A percentile compares a stretch with the other conserved stretches of the same genome.
Conservation (phyloP, 2,329 filamentous ascomycete species). For the Fusarium sp. region DNA sequence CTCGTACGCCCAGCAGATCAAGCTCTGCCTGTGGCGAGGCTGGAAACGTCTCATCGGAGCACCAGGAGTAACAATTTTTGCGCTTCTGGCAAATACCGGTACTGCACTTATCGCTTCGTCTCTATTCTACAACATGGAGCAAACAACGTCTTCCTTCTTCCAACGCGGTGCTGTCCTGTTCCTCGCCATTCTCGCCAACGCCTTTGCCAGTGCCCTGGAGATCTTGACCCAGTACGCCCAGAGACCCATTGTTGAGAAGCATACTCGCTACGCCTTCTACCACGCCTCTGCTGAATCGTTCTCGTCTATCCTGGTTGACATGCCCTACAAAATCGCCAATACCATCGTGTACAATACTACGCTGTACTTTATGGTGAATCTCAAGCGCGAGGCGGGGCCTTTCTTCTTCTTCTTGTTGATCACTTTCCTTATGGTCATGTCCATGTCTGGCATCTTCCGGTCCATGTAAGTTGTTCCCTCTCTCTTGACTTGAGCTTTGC, state of each 20-base stretch:
- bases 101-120: constrained; percentile 36
- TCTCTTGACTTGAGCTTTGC: rapidly evolving
- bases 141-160: constrained; percentile 29
- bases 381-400: constrained; percentile 60
- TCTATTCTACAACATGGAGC: constrained; percentile 39
- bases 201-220: constrained; percentile 59
- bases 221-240: constrained; percentile 58
- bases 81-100: constrained; percentile 21
- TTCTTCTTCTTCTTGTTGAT: constrained; percentile 66
- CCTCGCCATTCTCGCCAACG: constrained; percentile 69
- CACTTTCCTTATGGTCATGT: constrained; percentile 68
- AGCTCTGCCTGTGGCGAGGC: constrained; percentile 59
- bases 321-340: constrained; percentile 61
- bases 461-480: constrained; percentile 45
- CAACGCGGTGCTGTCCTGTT: constrained; percentile 65
- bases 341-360: constrained; percentile 61
- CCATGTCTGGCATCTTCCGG: constrained; percentile 76
- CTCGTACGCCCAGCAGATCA: constrained; percentile 62
- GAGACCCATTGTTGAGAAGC: constrained; percentile 58
- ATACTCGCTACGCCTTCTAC: constrained; percentile 59
- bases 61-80: constrained; percentile 31
- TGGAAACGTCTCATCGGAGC: constrained; percentile 57
- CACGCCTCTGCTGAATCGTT: constrained; percentile 56
- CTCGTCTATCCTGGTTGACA: constrained; percentile 58
- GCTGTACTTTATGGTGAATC: constrained; percentile 65